Evolutionary conservation across 2,329 filamentous ascomycete genomes (phyloP).

Genomic region (Phaeosphaeriaceae sp.): DNA sequence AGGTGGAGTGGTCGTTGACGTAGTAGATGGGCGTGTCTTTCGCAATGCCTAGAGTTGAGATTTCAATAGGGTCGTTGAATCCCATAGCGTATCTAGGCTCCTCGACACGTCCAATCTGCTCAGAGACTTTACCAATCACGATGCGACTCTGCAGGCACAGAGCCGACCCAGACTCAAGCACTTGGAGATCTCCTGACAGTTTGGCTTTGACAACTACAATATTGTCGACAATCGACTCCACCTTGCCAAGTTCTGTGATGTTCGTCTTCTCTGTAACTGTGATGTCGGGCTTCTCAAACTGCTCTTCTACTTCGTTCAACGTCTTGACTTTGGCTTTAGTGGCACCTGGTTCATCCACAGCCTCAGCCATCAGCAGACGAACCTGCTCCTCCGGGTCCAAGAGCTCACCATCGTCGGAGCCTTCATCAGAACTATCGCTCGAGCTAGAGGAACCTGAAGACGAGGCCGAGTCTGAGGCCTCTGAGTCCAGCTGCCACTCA

Average conservation of each 20-base stretch:
- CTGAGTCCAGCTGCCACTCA: constrained; percentile 79
- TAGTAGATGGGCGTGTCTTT: constrained; percentile 78
- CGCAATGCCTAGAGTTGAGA: constrained; percentile 70
- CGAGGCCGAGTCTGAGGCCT: constrained; percentile 64
- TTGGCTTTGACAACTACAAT: constrained; percentile 79
- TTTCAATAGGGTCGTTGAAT: constrained; percentile 72
- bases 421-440: constrained; percentile 62
- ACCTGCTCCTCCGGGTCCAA: constrained; percentile 83
- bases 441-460: constrained; percentile 54
- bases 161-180: constrained; percentile 83
- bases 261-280: constrained; percentile 77
- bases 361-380: constrained; percentile 84
- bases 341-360: constrained; percentile 78
- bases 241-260: constrained; percentile 74
- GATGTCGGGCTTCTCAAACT: constrained; percentile 72
- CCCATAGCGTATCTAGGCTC: constrained; percentile 85
- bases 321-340: constrained; percentile 70
- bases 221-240: constrained; percentile 80
- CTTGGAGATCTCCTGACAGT: constrained; percentile 79
- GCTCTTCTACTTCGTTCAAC: constrained; percentile 73
- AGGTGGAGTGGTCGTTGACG: constrained; percentile 76
- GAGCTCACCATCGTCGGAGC: constrained; percentile 65
- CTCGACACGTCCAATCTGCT: constrained; percentile 84
- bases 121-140: constrained; percentile 81
- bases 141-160: constrained; percentile 78